Evolutionary conservation across 148 eudicot species (phyloP).

Genomic region (Talinum fruticosum): DNA sequence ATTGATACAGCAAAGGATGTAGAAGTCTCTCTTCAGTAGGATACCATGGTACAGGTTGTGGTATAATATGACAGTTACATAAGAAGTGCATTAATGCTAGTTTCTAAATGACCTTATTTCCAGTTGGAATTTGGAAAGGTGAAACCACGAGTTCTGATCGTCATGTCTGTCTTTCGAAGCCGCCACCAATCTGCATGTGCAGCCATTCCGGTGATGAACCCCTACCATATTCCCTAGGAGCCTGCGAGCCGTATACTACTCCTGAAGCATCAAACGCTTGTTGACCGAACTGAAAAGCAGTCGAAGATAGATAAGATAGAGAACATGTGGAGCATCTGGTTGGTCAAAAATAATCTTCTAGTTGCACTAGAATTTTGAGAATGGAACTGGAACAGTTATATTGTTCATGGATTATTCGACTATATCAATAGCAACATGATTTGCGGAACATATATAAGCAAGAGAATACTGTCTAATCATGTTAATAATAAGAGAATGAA

Average conservation of each 20-base stretch:
- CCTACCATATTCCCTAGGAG: constrained; percentile 54
- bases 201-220: constrained; percentile 84
- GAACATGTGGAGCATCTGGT: too few relatives aligned
- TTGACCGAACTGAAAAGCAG: constrained; percentile 52
- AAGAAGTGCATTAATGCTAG: constrained; percentile 17
- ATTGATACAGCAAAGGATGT: background rate
- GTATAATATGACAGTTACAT: constrained; percentile 27
- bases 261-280: constrained; percentile 60
- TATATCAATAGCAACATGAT: background rate
- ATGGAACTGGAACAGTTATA: background rate
- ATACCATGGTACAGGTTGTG: background rate
- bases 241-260: constrained; percentile 54
- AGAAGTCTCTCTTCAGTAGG: background rate
- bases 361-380: background rate
- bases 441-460: background rate
- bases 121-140: constrained; percentile 17
- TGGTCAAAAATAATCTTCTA: background rate
- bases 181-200: constrained; percentile 90
- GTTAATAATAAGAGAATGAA: background rate
- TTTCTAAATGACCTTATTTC: constrained; percentile 26
- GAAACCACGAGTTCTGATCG: background rate
- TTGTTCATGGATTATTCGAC: background rate
- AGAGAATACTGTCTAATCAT: background rate
- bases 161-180: constrained; percentile 64
- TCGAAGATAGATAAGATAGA: background rate